Evolutionary conservation across 2,329 filamentous ascomycete genomes (phyloP), one percentile per base, ranked within the genome.

Genomic region (Epichloe aotearoae): DNA sequence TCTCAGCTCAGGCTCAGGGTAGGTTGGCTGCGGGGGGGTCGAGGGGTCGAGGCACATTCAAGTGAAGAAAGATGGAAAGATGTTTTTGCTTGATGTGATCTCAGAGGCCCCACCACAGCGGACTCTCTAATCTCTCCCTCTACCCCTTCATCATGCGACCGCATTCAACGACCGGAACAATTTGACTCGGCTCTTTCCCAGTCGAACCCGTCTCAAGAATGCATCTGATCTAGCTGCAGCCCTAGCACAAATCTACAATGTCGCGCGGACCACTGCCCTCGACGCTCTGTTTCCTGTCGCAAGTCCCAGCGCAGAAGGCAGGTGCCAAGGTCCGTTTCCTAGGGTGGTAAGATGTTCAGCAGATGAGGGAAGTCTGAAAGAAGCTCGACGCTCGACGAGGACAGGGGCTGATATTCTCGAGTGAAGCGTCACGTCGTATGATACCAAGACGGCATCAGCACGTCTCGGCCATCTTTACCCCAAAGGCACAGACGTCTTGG

Each of bases 311-410:
- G 47, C 70, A 71, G 46, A 62, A 69, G n/a, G 56, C 70, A 14
- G 78, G 79, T 40, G 78, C 81, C n/a, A 97, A 97, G 69, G 84
- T 96, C 54, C 83, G 91, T 54, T 95, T 97, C 66, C 69, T 97
- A 47, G 90, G 88, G 66, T 96, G 90, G 91, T 95, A 75, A 70
- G 81, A 69, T 47, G 33, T 19, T 44, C 33, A 5, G 30, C 7
- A 17, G 8, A 39, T 14, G 30, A 14, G 33, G 5, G 5, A 42
- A 5, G n/a, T 12, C 2, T 42, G 40, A 15, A 17, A 20, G 8
- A 19, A 41, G 23, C 23, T 26, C 23, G 26, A 43, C 12, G 7
- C 20, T 36, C 17, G 46, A n/a, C 20, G 17, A 41, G 26, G 14
- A 34, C n/a, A 20, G 23, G 23, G 14, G 23, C 37, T 47, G 15